Evolutionary conservation across 2,329 filamentous ascomycete species (phyloP).

Genomic region (Metarhizium sp.): DNA sequence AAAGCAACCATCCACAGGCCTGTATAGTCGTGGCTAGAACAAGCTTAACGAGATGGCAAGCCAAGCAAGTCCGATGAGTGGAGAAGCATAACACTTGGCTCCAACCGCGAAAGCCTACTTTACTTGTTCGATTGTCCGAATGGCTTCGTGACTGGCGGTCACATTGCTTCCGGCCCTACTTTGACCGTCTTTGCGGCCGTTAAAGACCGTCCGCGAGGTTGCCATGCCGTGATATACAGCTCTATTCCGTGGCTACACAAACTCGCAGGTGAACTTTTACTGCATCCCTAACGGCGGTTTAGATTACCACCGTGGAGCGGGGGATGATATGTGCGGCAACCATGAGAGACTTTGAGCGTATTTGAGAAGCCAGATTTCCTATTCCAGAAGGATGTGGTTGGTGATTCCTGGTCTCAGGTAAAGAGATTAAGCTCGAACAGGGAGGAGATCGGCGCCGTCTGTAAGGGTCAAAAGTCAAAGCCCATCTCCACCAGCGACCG

Average conservation of each 20-base stretch:
- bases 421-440: background rate
- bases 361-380: conserved; percentile 8
- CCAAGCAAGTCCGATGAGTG: too few relatives aligned
- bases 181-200: too few relatives aligned
- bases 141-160: too few relatives aligned
- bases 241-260: background rate
- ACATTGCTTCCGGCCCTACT: too few relatives aligned
- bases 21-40: too few relatives aligned
- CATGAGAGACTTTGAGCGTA: conserved; percentile 9
- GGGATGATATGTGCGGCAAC: background rate
- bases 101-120: too few relatives aligned
- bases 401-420: background rate
- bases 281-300: background rate
- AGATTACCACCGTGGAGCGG: background rate
- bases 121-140: too few relatives aligned
- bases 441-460: background rate
- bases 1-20: too few relatives aligned
- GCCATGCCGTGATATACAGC: too few relatives aligned
- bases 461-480: background rate
- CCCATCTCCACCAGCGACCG: background rate
- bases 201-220: too few relatives aligned
- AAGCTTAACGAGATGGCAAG: too few relatives aligned
- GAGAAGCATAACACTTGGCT: too few relatives aligned
- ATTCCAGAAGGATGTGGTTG: background rate
- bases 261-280: background rate